A percentile compares a stretch with the other conserved stretches of the same genome.
Conservation (phyloP, 768 basidiomycete genomes). For the Boletus vinaceobasis region DNA sequence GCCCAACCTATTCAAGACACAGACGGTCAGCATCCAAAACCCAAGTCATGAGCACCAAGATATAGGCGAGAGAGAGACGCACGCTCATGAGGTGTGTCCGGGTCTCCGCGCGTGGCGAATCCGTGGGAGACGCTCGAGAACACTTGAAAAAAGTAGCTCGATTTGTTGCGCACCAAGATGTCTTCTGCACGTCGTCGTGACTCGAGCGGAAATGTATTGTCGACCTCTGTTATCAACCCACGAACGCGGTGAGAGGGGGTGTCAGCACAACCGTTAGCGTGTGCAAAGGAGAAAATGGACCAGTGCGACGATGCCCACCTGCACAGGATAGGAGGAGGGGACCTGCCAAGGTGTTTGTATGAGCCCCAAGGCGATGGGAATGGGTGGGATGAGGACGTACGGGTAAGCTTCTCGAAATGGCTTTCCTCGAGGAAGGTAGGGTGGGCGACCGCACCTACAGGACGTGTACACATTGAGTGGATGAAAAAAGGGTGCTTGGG, state of each 20-base stretch:
- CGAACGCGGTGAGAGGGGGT: background rate
- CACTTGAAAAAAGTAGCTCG: conserved; percentile 51
- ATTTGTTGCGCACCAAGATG: conserved; percentile 45
- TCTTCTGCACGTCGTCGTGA: conserved; percentile 54
- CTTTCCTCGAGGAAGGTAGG: conserved; percentile 50
- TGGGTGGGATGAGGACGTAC: conserved; percentile 29
- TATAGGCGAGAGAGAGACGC: conserved; percentile 3
- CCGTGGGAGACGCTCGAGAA: no score
- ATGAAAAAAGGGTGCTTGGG: background rate
- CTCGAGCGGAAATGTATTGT: conserved; percentile 46
- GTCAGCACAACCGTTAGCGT: background rate
- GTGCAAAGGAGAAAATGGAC: background rate
- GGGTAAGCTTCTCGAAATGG: conserved; percentile 46
- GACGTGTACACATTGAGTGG: background rate
- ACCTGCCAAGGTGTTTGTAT: background rate
- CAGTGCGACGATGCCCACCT: conserved; percentile 7
- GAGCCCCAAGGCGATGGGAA: background rate
- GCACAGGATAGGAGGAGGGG: background rate
- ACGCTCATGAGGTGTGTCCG: conserved; percentile 18
- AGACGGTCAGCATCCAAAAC: no score
- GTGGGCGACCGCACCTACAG: conserved; percentile 48
- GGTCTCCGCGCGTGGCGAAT: conserved; percentile 19
- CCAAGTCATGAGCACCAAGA: background rate
- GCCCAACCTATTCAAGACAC: conserved; percentile 44
- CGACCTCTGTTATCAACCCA: conserved; percentile 38